These are phyloP conservation scores for Aspergillus sparsus DNA, from an alignment of 495 filamentous ascomycete species.

Conservation along the genomic window DNA sequence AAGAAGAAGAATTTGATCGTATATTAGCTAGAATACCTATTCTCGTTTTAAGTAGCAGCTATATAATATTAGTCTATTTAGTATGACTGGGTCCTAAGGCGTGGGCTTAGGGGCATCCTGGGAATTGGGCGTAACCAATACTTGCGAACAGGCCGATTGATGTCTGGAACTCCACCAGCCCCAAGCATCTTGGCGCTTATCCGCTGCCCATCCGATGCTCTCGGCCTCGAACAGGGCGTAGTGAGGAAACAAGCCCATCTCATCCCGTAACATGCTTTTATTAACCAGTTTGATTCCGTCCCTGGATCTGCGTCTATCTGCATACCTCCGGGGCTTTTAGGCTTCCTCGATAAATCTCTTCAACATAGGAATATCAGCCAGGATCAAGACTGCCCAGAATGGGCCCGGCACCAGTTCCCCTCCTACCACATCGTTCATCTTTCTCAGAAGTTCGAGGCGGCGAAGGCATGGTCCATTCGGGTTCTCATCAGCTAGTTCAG, in stretches of 20 bases:
- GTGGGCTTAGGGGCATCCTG: no score
- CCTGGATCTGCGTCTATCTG: conserved; percentile 1
- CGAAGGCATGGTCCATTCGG: no score
- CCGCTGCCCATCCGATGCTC: background rate
- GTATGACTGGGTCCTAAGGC: no score
- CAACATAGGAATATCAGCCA: no score
- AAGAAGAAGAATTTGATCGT: background rate
- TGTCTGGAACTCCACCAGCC: background rate
- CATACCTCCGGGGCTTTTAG: background rate
- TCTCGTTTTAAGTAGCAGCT: conserved; percentile 5
- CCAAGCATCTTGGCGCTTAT: background rate
- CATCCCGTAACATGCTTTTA: background rate
- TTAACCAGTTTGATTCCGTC: background rate
- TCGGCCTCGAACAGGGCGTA: background rate
- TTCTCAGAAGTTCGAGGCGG: no score
- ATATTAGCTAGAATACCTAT: conserved; percentile 9
- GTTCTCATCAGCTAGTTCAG: no score
- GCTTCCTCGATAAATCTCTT: background rate
- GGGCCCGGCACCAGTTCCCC: no score
- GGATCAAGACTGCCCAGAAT: no score
- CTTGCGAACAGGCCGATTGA: background rate
- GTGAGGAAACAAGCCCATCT: background rate
- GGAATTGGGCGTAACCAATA: background rate
- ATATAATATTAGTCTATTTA: conserved; percentile 9
- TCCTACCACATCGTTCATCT: no score